These are phyloP conservation scores for Hydnomerulius pinastri DNA, from an alignment of 768 basidiomycete species.

Conservation along the genomic window DNA sequence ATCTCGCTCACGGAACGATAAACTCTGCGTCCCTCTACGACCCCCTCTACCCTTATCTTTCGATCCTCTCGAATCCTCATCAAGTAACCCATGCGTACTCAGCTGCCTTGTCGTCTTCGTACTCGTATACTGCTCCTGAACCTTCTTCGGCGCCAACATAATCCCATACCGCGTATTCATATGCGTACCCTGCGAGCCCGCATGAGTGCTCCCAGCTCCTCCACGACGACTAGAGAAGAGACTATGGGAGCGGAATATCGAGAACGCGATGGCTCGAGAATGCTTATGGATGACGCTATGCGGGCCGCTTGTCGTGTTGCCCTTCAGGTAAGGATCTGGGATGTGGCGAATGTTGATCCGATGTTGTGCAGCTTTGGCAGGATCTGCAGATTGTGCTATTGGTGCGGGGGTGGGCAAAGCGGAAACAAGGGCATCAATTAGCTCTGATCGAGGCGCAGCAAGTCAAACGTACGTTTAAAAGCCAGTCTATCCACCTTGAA, in stretches of 20 bases:
- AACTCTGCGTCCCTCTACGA: slow-evolving; percentile 18
- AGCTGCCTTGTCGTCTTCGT: slow-evolving; percentile 72
- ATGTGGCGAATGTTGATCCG: slow-evolving; percentile 64
- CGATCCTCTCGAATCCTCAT: slow-evolving; percentile 38
- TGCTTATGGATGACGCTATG: slow-evolving; percentile 78
- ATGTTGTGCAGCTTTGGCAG: slow-evolving; percentile 63
- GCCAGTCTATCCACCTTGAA: slow-evolving; percentile 58
- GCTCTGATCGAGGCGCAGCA: too few species aligned
- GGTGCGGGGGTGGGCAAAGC: slow-evolving; percentile 1
- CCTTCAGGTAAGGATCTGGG: slow-evolving; percentile 47
- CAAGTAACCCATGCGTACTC: slow-evolving; percentile 65
- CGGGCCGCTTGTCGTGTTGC: slow-evolving; percentile 53
- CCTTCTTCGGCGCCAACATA: slow-evolving; percentile 68
- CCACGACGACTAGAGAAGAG: slow-evolving; percentile 21
- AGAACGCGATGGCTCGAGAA: slow-evolving; percentile 77
- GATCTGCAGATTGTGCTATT: slow-evolving; percentile 44
- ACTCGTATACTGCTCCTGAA: slow-evolving; percentile 79
- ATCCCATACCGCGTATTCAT: slow-evolving; percentile 42
- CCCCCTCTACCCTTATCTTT: slow-evolving; percentile 18
- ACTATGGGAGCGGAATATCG: slow-evolving; percentile 66
- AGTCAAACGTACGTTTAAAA: slow-evolving; percentile 35
- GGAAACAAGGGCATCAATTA: not conserved
- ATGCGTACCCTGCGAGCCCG: slow-evolving; percentile 19
- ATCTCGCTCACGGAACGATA: slow-evolving; percentile 20
- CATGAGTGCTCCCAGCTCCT: slow-evolving; percentile 5